Conservation (phyloP, 148 eudicot genomes). For the Oxyria digyna region DNA sequence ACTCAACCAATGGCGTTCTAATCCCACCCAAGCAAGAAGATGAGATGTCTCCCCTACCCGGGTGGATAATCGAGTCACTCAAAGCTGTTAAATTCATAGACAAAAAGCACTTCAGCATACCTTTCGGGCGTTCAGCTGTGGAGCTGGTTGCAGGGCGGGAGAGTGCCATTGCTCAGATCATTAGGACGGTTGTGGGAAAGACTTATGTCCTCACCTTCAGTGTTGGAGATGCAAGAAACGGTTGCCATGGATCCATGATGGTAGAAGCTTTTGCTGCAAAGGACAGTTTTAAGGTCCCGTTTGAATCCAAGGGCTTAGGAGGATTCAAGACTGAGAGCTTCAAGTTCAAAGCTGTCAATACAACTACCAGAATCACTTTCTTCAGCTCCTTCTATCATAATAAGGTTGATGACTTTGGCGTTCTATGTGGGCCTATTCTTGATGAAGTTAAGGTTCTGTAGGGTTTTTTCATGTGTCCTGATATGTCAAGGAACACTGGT, state of each 20-base stretch:
- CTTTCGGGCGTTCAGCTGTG: conserved; percentile 45
- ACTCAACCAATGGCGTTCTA: conserved; percentile 64
- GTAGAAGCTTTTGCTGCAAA: conserved; percentile 74
- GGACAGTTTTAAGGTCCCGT: conserved; percentile 49
- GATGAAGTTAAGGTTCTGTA: conserved; percentile 50
- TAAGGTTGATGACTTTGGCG: conserved; percentile 40
- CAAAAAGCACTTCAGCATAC: conserved; percentile 59
- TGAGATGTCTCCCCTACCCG: conserved; percentile 61
- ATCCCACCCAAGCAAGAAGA: conserved; percentile 73
- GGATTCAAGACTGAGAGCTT: conserved; percentile 24
- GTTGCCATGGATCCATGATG: conserved; percentile 77
- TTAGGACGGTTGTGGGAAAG: conserved; percentile 46
- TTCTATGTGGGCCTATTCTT: conserved; percentile 72
- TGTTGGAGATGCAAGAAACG: conserved; percentile 66
- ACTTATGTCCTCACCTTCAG: conserved; percentile 42
- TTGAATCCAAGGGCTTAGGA: conserved; percentile 44
- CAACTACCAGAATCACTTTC: conserved; percentile 56
- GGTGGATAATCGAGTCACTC: conserved; percentile 79
- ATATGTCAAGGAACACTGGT: not conserved
- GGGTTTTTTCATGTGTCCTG: conserved; percentile 5
- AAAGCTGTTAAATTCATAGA: conserved; percentile 76
- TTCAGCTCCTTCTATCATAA: conserved; percentile 68
- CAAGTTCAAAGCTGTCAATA: conserved; percentile 36
- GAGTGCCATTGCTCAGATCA: conserved; percentile 61
- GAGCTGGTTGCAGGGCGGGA: conserved; percentile 84